Evolutionary conservation across 2,329 filamentous ascomycete species (phyloP), one percentile per base, ranked within the genome.

Genomic region (Nectriaceae sp.): DNA sequence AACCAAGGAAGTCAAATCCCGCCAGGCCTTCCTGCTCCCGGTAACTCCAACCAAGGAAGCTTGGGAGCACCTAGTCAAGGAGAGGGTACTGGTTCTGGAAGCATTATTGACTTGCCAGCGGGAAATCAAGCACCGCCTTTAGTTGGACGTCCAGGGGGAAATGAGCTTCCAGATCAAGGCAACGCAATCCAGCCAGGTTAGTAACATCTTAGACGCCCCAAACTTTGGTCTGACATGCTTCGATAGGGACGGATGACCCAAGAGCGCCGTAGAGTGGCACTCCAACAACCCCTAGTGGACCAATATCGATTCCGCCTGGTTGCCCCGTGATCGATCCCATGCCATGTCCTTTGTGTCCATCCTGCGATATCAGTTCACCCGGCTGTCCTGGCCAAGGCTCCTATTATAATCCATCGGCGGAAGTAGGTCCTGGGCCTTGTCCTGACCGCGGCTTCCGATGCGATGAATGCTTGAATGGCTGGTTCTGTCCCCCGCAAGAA

Each of bases 401-500:
- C 21, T 31, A 29, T 11, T 19, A 24, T 26, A 39, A n/a, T 4
- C 21, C 33, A 20, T 33, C 35, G 22, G 15, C 20, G 10, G 42
- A 11, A 5, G 22, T 33, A 42, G 40, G 40, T 11, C 26, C 22
- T 18, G 55, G 53, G 5, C 52, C 62, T 5, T 65, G 63, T 21
- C 57, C 62, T 2, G 62, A 58, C 5, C 52, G 47, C 36, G 64
- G 65, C 1, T 65, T 62, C 31, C 51, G 47, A 4, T 68, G 65
- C 42, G 42, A 51, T 3, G 64, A 67, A 16, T 68, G 65, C 31
- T 54, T 61, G 5, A 51, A 65, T 36, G 63, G 64, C 5, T 64
- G 64, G 64, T 66, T 67, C 37, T 67, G 63, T 41, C 64, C 65
- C 35, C 63, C 64, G 5, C 50, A 57, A 36, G 59, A 67, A 46